phyloP scores from a whole-genome alignment of 2,329 filamentous ascomycete genomes.

The Triangularia setosa region DNA sequence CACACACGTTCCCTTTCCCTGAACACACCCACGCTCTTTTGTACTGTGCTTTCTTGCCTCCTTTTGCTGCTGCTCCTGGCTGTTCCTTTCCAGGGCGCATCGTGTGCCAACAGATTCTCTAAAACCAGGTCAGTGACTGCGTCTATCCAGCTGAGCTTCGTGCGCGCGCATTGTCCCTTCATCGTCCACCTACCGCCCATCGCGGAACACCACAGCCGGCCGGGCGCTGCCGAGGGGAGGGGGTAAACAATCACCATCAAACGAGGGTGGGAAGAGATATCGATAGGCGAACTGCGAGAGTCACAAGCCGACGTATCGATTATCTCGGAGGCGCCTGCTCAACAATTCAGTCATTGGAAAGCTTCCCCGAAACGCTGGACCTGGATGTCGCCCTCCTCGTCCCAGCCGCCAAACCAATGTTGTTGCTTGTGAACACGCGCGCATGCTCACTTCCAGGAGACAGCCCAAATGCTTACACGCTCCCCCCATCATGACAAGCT shows the following conservation, averaged over 20 bases:
- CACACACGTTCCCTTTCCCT: constrained; percentile 18
- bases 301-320: background rate
- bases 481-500: background rate
- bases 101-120: constrained; percentile 34
- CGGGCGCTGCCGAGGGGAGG: background rate
- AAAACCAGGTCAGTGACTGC: constrained; percentile 32
- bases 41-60: constrained; percentile 27
- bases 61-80: constrained; percentile 40
- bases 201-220: constrained; percentile 31
- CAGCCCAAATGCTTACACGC: background rate
- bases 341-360: background rate
- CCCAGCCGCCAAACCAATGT: background rate
- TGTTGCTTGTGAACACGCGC: background rate
- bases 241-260: background rate
- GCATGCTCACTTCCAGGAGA: background rate
- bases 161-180: background rate
- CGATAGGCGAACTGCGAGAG: background rate
- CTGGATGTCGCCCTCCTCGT: background rate
- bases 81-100: constrained; percentile 40
- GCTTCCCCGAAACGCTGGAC: background rate
- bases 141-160: background rate
- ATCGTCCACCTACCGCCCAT: constrained; percentile 28
- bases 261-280: background rate
- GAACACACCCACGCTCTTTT: constrained; percentile 38
- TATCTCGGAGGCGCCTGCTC: background rate